Evolutionary conservation across 306 rosid species (phyloP), one percentile per base, ranked within the genome.

Genomic region (Senna tora): DNA sequence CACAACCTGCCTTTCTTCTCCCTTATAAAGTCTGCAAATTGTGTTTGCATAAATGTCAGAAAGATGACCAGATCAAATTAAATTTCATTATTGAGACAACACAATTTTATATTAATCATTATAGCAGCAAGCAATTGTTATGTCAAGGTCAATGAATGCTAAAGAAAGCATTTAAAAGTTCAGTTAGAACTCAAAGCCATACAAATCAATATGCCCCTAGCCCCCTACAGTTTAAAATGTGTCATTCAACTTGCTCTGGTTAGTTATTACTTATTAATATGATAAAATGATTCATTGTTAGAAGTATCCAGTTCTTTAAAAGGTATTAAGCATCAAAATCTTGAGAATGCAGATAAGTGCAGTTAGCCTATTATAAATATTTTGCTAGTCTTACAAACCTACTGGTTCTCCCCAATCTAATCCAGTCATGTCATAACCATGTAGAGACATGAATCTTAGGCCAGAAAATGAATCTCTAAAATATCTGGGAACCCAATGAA

Each of bases 1-100:
- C 97, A 91, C 67, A 91, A 79, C 76, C 47, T 88, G 74, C 90
- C 97, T 81, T 89, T 89, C 83, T 94, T 94, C 87, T 94, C 97
- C 83, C 90, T 77, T 21, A 91, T 53, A 78, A 91, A 94, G 34
- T 80, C 98, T 94, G 95, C 79, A 77, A 69, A 68, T 14, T 58
- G 64, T 14, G 49, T 72, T 75, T 5, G 50, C 43, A 62, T 16
- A 56, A 42, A 19, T 46, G 12, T 80, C 51, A 77, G 56, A 58
- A 77, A 62, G 53, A 61, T 9, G 61, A 57, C 64, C 60, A 75
- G 42, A 38, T 62, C 77, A 62, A 42, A 20, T 14, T 32, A 63
- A 38, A 25, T 49, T 15, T 39, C 38, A 28, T 55, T 8, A 67
- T 4, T 10, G 34, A 45, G 60, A 50, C 21, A 28, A 43, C 30